These are phyloP conservation scores for Sporothrix brunneoviolacea DNA, from an alignment of 2,329 filamentous ascomycete species.

Conservation along the genomic window DNA sequence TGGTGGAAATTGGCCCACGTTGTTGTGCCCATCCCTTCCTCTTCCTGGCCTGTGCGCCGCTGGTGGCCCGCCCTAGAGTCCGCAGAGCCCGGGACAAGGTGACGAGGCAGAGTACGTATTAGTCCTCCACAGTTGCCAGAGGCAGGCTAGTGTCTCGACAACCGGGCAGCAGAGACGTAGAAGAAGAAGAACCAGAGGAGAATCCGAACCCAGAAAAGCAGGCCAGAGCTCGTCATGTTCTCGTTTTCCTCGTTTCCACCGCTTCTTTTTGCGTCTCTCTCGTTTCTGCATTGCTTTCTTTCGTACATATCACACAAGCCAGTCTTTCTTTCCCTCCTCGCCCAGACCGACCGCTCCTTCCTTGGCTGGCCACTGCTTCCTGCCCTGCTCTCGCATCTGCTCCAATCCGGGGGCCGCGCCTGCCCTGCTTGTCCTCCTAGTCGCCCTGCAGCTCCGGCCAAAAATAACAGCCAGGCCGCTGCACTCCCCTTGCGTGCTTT, in stretches of 20 bases:
- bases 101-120: slow-evolving; percentile 11
- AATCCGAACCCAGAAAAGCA: no score
- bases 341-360: slow-evolving; percentile 3
- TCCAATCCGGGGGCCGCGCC: neutral
- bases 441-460: neutral
- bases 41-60: no score
- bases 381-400: neutral
- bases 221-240: no score
- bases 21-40: neutral
- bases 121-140: slow-evolving; percentile 7
- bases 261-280: neutral
- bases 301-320: neutral
- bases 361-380: neutral
- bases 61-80: no score
- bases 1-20: no score
- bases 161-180: no score
- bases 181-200: no score
- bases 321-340: neutral
- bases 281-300: neutral
- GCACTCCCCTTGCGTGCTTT: neutral
- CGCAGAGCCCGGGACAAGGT: neutral
- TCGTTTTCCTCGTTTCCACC: no score
- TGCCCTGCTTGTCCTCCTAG: slow-evolving; percentile 1
- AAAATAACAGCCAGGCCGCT: neutral
- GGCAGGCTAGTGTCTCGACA: no score